Conservation (phyloP, 352 stramenopile species). For the Globisporangium viniferum region DNA sequence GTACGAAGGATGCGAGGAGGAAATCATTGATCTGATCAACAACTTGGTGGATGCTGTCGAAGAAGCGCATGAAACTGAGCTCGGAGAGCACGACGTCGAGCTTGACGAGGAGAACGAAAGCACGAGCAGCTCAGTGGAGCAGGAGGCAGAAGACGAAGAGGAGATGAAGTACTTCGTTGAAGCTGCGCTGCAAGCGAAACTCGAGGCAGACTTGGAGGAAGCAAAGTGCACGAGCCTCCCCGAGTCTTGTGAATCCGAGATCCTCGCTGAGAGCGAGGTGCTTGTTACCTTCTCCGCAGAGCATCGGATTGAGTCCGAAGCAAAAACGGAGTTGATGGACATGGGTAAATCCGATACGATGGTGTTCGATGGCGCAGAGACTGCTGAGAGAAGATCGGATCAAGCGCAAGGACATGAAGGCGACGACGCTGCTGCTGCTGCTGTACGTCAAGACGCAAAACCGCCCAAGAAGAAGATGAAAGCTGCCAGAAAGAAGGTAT, state of each 20-base stretch:
- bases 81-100: not conserved
- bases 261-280: conserved; percentile 8
- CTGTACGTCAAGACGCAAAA: conserved; percentile 13
- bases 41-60: conserved; percentile 20
- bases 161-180: conserved; percentile 5
- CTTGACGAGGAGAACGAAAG: conserved; percentile 20
- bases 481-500: conserved; percentile 16
- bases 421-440: not conserved
- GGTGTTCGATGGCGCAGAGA: not conserved
- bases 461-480: conserved; percentile 17
- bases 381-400: not conserved
- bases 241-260: not conserved
- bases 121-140: not conserved
- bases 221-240: conserved; percentile 2
- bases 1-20: conserved; percentile 16
- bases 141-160: conserved; percentile 7
- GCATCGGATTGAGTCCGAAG: conserved; percentile 18
- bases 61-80: not conserved
- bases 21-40: conserved; percentile 27
- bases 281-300: conserved; percentile 1
- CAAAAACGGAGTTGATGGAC: conserved; percentile 25
- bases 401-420: conserved; percentile 10
- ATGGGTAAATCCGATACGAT: conserved; percentile 26
- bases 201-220: conserved; percentile 6
- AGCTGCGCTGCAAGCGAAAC: not conserved